phyloP scores from a whole-genome alignment of 352 stramenopile genomes.

The Phytophthora palmivora region DNA sequence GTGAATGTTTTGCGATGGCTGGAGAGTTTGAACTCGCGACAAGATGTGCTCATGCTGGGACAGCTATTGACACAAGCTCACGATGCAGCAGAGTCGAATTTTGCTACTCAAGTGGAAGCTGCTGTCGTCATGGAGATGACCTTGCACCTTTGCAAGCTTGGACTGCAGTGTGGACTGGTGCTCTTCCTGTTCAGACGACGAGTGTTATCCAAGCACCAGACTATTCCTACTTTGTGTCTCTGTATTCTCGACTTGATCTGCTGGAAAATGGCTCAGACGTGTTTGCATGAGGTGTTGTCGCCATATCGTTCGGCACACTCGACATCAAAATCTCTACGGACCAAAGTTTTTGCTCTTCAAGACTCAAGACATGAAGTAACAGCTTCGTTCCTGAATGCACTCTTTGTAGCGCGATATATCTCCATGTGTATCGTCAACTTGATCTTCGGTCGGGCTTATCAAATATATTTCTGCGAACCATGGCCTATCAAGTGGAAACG shows the following conservation, averaged over 20 bases:
- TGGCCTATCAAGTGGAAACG: constrained; percentile 57
- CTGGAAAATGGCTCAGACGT: constrained; percentile 60
- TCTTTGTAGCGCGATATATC: constrained; percentile 54
- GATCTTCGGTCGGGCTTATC: constrained; percentile 55
- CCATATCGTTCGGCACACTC: constrained; percentile 3
- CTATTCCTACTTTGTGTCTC: constrained; percentile 51
- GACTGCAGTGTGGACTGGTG: constrained; percentile 55
- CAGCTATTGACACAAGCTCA: constrained; percentile 27
- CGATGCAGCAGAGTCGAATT: neutral
- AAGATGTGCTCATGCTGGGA: constrained; percentile 47
- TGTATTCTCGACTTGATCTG: constrained; percentile 52
- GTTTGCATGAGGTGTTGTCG: constrained; percentile 40
- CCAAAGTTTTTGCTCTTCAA: constrained; percentile 6
- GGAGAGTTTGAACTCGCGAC: constrained; percentile 48
- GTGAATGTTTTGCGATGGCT: constrained; percentile 61
- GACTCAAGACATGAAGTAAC: constrained; percentile 25
- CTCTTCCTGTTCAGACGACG: constrained; percentile 53
- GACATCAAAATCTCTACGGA: neutral
- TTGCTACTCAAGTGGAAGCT: constrained; percentile 21
- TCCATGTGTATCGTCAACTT: constrained; percentile 40
- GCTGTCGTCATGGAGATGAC: constrained; percentile 41
- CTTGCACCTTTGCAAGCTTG: constrained; percentile 45
- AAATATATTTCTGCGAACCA: constrained; percentile 54
- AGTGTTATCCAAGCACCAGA: constrained; percentile 37
- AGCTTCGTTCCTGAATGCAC: constrained; percentile 50